Conservation (phyloP, 2,329 filamentous ascomycete species). For the Talaromyces piceae region DNA sequence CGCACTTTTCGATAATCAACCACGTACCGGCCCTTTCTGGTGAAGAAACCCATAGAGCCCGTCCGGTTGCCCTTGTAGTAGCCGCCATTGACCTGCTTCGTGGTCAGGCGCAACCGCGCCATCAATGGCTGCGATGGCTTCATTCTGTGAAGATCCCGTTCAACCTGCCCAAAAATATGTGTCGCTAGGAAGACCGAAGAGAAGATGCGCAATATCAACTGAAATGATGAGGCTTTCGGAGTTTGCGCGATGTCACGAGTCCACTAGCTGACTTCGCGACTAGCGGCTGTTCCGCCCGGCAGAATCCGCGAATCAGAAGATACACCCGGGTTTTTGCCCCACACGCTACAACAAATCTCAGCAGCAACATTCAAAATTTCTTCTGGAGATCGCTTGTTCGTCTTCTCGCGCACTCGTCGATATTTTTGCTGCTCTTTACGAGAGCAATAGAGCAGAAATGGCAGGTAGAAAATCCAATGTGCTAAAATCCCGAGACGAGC, state of each 20-base stretch:
- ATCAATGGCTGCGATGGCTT: slow-evolving; percentile 48
- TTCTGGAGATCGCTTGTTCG: not conserved
- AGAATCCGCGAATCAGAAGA: slow-evolving; percentile 9
- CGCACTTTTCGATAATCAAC: slow-evolving; percentile 84
- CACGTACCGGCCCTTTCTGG: slow-evolving; percentile 52
- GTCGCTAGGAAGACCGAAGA: not conserved
- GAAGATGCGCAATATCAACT: not conserved
- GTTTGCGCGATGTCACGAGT: not conserved
- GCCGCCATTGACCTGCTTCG: slow-evolving; percentile 85
- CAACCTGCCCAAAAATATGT: not conserved
- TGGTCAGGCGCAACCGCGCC: slow-evolving; percentile 73
- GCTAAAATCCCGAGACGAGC: slow-evolving; percentile 31
- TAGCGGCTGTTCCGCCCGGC: slow-evolving; percentile 6
- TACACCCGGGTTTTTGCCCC: slow-evolving; percentile 3
- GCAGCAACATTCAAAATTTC: slow-evolving; percentile 4
- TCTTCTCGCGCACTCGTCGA: not conserved
- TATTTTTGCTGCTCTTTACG: not conserved
- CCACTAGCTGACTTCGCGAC: not conserved
- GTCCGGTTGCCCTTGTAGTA: slow-evolving; percentile 96
- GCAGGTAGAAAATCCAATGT: slow-evolving; percentile 34
- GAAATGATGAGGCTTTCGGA: not conserved
- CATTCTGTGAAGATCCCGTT: slow-evolving; percentile 16
- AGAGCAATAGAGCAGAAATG: slow-evolving; percentile 22
- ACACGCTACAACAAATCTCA: not conserved
- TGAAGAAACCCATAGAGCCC: slow-evolving; percentile 80